Conservation (phyloP, 495 filamentous ascomycete species). For the Penicillium nucicola region DNA sequence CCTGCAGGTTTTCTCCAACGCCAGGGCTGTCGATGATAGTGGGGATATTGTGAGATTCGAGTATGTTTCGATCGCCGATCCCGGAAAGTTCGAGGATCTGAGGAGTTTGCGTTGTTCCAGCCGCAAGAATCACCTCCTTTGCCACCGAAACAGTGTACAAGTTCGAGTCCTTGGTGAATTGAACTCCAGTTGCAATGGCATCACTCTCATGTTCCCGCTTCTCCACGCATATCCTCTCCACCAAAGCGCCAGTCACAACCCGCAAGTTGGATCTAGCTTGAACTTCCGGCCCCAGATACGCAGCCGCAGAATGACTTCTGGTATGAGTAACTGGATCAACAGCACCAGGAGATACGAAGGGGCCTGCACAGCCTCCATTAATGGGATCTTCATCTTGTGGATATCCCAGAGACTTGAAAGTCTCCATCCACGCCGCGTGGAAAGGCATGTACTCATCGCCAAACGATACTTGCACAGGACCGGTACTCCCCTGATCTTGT, state of each 20-base stretch:
- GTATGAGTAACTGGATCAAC: slow-evolving; percentile 18
- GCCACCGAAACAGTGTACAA: slow-evolving; percentile 38
- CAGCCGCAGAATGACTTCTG: slow-evolving; percentile 41
- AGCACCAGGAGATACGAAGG: slow-evolving; percentile 10
- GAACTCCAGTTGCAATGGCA: slow-evolving; percentile 27
- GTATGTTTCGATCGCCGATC: slow-evolving; percentile 36
- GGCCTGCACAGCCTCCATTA: slow-evolving; percentile 12
- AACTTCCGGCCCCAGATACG: slow-evolving; percentile 9
- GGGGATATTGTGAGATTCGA: slow-evolving; percentile 7
- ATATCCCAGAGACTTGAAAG: slow-evolving; percentile 18
- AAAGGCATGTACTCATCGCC: slow-evolving; percentile 18
- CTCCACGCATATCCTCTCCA: slow-evolving; percentile 16
- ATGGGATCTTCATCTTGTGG: slow-evolving; percentile 16
- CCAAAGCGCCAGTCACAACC: slow-evolving; percentile 24
- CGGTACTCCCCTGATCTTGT: slow-evolving; percentile 14
- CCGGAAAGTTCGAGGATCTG: slow-evolving; percentile 61
- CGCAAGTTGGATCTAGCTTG: slow-evolving; percentile 8
- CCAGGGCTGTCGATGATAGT: slow-evolving; percentile 30
- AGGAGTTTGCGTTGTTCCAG: slow-evolving; percentile 55
- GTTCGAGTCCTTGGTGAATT: slow-evolving; percentile 23
- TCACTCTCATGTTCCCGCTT: background rate
- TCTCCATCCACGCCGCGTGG: slow-evolving; percentile 22
- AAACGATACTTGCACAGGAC: slow-evolving; percentile 26
- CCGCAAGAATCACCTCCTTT: slow-evolving; percentile 57
- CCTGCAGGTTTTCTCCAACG: slow-evolving; percentile 51